phyloP scores from a whole-genome alignment of 2,329 filamentous ascomycete species.

The Neospermospora avenae region DNA sequence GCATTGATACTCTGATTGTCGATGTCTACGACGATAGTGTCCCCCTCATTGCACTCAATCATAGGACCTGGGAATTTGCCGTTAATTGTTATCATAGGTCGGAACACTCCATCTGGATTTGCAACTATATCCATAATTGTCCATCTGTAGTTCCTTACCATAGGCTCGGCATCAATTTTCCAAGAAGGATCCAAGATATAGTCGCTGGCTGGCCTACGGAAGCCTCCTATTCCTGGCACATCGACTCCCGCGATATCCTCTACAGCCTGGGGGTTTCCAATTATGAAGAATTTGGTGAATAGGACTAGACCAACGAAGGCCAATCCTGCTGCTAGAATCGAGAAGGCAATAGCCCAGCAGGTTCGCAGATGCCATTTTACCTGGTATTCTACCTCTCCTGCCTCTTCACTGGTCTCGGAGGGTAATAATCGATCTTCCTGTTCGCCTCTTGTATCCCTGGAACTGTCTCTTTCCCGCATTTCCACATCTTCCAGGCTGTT shows the following conservation, averaged over 20 bases:
- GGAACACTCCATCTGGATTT: conserved; percentile 58
- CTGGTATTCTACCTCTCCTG: conserved; percentile 21
- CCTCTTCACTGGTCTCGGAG: conserved; percentile 19
- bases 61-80: conserved; percentile 71
- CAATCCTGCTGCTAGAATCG: conserved; percentile 20
- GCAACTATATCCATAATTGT: conserved; percentile 53
- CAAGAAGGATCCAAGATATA: conserved; percentile 57
- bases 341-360: conserved; percentile 27
- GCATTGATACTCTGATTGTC: conserved; percentile 63
- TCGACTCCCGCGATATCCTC: conserved; percentile 15
- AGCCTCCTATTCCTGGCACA: conserved; percentile 19
- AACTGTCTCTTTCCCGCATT: conserved; percentile 26
- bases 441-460: conserved; percentile 16
- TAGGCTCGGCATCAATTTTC: conserved; percentile 49
- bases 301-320: conserved; percentile 24
- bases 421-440: conserved; percentile 28
- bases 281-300: conserved; percentile 29
- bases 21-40: conserved; percentile 66
- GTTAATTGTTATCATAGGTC: conserved; percentile 67
- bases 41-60: conserved; percentile 70
- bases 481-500: conserved; percentile 28
- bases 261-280: background rate
- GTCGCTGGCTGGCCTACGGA: conserved; percentile 41
- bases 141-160: conserved; percentile 58
- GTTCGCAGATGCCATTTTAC: conserved; percentile 33